Base-by-base conservation (phyloP, 73 alveolate genomes). In the Durusdinium trenchii region DNA sequence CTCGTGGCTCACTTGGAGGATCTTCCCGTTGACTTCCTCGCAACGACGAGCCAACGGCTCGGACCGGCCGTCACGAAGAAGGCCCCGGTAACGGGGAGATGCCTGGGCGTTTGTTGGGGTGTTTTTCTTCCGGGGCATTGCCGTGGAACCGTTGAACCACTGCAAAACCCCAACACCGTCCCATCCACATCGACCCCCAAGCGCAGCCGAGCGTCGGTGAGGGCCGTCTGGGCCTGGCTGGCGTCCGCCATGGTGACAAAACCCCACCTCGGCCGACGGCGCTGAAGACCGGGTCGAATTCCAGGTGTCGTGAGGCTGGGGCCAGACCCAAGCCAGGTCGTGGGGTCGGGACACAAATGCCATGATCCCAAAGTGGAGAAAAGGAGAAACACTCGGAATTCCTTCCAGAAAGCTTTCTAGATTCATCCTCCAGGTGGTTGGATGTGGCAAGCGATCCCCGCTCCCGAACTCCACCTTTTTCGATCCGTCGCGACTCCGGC, bases 211-310 rank as follows among this genome's bases (percentile, higher is more conserved):
- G 95, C 62, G 51, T 4, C 97, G 6, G 52, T 51, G 60, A 90
- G 38, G 30, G 97, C 97, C 9, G 75, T 76, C 43, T 90, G 97
- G n/a, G 97, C 97, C n/a, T 42, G 97, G 97, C 87, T 40, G 50
- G 82, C 45, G 35, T 90, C 87, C 0, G 76, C 97, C 97, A 90
- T 90, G 86, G 97, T 90, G 45, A 90, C 84, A 52, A 90, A 90
- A 87, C 97, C 97, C 97, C 97, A 90, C 97, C 97, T 90, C 4
- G 40, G 62, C n/a, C n/a, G n/a, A n/a, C n/a, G n/a, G n/a, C n/a
- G n/a, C n/a, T n/a, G n/a, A n/a, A n/a, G n/a, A n/a, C n/a, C n/a
- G n/a, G n/a, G n/a, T n/a, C n/a, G n/a, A n/a, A n/a, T n/a, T n/a
- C n/a, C n/a, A n/a, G n/a, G n/a, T n/a, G n/a, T n/a, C n/a, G n/a